phyloP scores from a whole-genome alignment of 768 basidiomycete genomes.

The Leccinum variicolor region DNA sequence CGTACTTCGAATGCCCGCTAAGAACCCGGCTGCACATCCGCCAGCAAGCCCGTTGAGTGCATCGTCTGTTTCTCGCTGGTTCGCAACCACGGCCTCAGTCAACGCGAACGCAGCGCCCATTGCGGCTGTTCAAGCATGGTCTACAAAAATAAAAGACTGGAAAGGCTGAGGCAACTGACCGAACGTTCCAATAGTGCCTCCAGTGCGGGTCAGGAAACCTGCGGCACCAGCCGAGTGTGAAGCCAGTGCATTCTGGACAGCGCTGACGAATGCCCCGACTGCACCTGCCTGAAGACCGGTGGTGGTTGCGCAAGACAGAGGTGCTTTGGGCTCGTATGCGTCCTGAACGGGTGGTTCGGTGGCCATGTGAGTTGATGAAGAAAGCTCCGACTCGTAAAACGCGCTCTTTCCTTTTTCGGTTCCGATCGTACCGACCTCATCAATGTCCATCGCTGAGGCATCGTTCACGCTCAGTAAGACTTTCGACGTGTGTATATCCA shows the following conservation, averaged over 20 bases:
- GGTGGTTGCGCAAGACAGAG: conserved; percentile 52
- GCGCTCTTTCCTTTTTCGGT: conserved; percentile 23
- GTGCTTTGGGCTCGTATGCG: conserved; percentile 48
- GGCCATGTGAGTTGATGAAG: conserved; percentile 19
- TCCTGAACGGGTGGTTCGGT: conserved; percentile 17
- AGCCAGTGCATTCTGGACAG: conserved; percentile 77
- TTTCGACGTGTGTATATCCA: conserved; percentile 40
- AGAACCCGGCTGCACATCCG: conserved; percentile 90
- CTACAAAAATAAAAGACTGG: not conserved
- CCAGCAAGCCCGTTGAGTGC: conserved; percentile 79
- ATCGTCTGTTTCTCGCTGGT: conserved; percentile 76
- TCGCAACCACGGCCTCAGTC: conserved; percentile 78
- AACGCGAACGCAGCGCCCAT: conserved; percentile 87
- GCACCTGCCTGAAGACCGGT: conserved; percentile 62
- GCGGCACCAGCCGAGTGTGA: conserved; percentile 75
- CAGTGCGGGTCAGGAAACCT: conserved; percentile 84
- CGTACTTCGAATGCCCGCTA: conserved; percentile 82
- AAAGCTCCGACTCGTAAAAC: not conserved
- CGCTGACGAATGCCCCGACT: conserved; percentile 66
- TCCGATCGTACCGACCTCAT: conserved; percentile 7
- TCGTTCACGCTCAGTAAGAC: conserved; percentile 42
- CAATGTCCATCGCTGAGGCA: conserved; percentile 8
- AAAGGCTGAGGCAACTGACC: conserved; percentile 47
- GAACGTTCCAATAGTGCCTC: conserved; percentile 88
- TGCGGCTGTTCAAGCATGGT: conserved; percentile 52